Percentiles rank a stretch among this genome's conserved stretches.
phyloP scores from a whole-genome alignment of 2,329 filamentous ascomycete species.

The Chalaropsis thielavioides region DNA sequence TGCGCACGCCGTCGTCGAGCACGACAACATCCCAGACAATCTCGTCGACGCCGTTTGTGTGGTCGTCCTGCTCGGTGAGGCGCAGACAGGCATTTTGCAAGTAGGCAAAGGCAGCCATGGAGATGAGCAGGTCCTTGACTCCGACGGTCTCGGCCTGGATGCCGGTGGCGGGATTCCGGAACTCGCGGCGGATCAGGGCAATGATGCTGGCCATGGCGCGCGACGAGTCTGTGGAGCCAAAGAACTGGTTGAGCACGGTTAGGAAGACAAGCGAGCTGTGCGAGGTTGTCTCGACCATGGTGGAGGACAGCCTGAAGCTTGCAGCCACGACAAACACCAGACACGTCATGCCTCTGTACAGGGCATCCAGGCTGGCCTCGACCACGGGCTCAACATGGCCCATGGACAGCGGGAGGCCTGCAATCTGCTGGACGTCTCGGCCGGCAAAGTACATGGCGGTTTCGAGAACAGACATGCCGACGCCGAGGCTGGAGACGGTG shows the following conservation, averaged over 20 bases:
- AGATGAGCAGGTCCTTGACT: slow-evolving; percentile 45
- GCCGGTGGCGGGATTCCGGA: slow-evolving; percentile 47
- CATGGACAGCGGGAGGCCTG: slow-evolving; percentile 24
- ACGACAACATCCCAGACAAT: slow-evolving; percentile 54
- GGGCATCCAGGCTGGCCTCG: slow-evolving; percentile 39
- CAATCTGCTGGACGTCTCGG: slow-evolving; percentile 28
- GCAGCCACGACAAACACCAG: slow-evolving; percentile 48
- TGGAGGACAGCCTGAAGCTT: slow-evolving; percentile 43
- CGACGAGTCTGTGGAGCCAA: slow-evolving; percentile 55
- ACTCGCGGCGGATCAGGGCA: slow-evolving; percentile 47
- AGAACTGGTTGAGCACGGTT: slow-evolving; percentile 46
- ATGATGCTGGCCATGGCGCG: slow-evolving; percentile 53
- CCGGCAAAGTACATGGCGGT: slow-evolving; percentile 39
- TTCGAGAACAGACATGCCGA: slow-evolving; percentile 41
- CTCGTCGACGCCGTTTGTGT: slow-evolving; percentile 37
- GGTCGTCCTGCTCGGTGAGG: slow-evolving; percentile 35
- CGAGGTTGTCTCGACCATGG: slow-evolving; percentile 39
- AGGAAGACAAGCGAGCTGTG: slow-evolving; percentile 44
- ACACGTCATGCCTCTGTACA: slow-evolving; percentile 43
- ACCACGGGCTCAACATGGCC: slow-evolving; percentile 40
- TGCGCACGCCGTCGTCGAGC: slow-evolving; percentile 41
- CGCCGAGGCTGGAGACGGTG: slow-evolving; percentile 42
- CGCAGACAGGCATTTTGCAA: slow-evolving; percentile 43
- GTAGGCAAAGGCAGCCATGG: slow-evolving; percentile 46
- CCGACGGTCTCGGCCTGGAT: slow-evolving; percentile 44